Evolutionary conservation across 2,329 filamentous ascomycete genomes (phyloP).

Genomic region (Rhynchosporium secalis): DNA sequence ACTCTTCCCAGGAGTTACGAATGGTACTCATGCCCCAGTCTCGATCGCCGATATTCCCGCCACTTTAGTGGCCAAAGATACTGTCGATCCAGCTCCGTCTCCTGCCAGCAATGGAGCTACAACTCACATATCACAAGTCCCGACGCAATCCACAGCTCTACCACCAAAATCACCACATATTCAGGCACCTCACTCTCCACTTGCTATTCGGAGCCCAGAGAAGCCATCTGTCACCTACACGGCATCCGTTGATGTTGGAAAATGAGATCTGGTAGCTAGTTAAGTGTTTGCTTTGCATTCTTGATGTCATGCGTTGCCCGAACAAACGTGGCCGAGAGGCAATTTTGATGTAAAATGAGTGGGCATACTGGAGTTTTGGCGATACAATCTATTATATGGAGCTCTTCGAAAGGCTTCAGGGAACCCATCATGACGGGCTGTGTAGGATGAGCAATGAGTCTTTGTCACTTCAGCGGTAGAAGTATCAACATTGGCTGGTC

Average conservation of each 20-base stretch:
- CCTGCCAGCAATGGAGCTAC: constrained; percentile 12
- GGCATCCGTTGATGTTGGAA: constrained; percentile 33
- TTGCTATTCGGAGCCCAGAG: constrained; percentile 63
- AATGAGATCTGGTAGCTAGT: constrained; percentile 19
- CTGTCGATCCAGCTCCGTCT: constrained; percentile 14
- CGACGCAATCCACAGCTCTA: constrained; percentile 12
- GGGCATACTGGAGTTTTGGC: constrained; percentile 15
- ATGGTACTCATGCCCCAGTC: not conserved
- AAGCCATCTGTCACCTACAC: constrained; percentile 46
- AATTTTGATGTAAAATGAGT: constrained; percentile 14
- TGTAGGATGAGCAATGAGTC: too few species aligned
- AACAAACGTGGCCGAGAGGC: not conserved
- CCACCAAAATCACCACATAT: constrained; percentile 20
- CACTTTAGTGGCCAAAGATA: constrained; percentile 13
- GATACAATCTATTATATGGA: not conserved
- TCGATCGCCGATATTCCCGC: not conserved
- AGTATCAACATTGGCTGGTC: not conserved
- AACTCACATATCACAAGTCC: not conserved
- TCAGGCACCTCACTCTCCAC: constrained; percentile 31
- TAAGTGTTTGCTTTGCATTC: not conserved
- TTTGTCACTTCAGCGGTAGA: not conserved
- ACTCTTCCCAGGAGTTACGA: constrained; percentile 13
- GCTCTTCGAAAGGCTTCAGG: not conserved
- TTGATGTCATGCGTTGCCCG: not conserved
- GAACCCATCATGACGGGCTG: not conserved